Evolutionary conservation across 345 rosid species (phyloP).

Genomic region (Hibiscus syriacus): DNA sequence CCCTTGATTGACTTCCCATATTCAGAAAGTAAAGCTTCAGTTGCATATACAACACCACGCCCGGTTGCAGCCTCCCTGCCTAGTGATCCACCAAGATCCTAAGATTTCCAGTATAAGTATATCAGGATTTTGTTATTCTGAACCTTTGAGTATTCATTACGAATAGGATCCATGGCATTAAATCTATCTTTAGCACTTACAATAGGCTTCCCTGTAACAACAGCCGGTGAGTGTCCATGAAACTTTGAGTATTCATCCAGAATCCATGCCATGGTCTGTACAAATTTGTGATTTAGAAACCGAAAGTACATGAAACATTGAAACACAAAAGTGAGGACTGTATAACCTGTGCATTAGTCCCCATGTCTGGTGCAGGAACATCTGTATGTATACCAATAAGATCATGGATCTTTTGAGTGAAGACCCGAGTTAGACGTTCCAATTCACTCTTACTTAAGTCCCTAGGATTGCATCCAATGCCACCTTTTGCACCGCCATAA

Average conservation of each 20-base stretch:
- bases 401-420: too few relatives aligned
- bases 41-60: slow-evolving; percentile 80
- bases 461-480: slow-evolving; percentile 79
- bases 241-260: too few relatives aligned
- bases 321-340: not conserved
- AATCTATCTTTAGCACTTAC: slow-evolving; percentile 29
- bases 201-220: slow-evolving; percentile 86
- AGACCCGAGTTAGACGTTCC: too few relatives aligned
- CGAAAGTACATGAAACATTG: not conserved
- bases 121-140: not conserved
- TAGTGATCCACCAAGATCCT: slow-evolving; percentile 98
- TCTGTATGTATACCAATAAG: too few relatives aligned
- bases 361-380: too few relatives aligned
- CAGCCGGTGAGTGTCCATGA: too few relatives aligned
- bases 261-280: too few relatives aligned
- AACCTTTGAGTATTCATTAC: slow-evolving; percentile 1
- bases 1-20: too few relatives aligned
- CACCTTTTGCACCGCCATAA: slow-evolving; percentile 96
- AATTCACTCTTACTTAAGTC: too few relatives aligned
- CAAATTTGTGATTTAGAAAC: slow-evolving; percentile 8
- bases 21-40: too few relatives aligned
- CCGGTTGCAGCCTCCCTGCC: slow-evolving; percentile 99
- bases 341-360: slow-evolving; percentile 66
- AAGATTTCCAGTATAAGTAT: slow-evolving; percentile 13
- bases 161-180: not conserved